A percentile compares a stretch with the other conserved stretches of the same genome.
phyloP scores from a whole-genome alignment of 2,329 filamentous ascomycete genomes.

The Curvularia spicifera region DNA sequence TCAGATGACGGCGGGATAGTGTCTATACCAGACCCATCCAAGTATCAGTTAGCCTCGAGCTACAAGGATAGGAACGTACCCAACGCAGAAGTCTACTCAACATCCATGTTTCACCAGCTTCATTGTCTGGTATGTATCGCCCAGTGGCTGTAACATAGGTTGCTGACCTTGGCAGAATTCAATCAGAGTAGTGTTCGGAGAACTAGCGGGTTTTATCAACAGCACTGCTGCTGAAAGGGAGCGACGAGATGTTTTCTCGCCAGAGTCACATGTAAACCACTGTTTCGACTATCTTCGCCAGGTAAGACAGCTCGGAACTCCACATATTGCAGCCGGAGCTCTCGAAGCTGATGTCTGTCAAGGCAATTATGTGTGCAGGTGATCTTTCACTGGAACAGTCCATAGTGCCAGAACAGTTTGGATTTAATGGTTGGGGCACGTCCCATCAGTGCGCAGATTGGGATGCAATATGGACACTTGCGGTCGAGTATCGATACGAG shows the following conservation, averaged over 20 bases:
- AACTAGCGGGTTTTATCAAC: constrained; percentile 4
- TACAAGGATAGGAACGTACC: constrained; percentile 12
- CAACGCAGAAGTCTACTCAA: constrained; percentile 13
- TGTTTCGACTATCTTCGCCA: constrained; percentile 16
- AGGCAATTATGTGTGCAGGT: constrained; percentile 13
- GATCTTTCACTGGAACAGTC: constrained; percentile 12
- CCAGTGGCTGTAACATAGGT: not conserved
- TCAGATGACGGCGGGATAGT: constrained; percentile 12
- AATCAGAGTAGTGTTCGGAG: constrained; percentile 7
- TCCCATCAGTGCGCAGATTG: constrained; percentile 11
- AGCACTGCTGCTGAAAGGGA: not conserved
- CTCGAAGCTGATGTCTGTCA: not conserved
- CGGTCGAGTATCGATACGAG: constrained; percentile 4
- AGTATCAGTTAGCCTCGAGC: constrained; percentile 10
- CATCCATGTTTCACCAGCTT: constrained; percentile 15
- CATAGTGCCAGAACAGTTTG: constrained; percentile 6
- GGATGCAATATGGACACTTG: constrained; percentile 11
- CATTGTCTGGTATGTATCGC: constrained; percentile 10
- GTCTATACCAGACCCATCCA: constrained; percentile 4
- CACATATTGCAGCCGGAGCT: not conserved
- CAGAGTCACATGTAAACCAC: constrained; percentile 13
- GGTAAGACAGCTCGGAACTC: not conserved
- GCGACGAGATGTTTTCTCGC: not conserved
- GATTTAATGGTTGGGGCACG: constrained; percentile 15
- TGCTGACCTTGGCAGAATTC: constrained; percentile 9